Conservation (phyloP, 768 basidiomycete species). For the Pleurotus cornucopiae region DNA sequence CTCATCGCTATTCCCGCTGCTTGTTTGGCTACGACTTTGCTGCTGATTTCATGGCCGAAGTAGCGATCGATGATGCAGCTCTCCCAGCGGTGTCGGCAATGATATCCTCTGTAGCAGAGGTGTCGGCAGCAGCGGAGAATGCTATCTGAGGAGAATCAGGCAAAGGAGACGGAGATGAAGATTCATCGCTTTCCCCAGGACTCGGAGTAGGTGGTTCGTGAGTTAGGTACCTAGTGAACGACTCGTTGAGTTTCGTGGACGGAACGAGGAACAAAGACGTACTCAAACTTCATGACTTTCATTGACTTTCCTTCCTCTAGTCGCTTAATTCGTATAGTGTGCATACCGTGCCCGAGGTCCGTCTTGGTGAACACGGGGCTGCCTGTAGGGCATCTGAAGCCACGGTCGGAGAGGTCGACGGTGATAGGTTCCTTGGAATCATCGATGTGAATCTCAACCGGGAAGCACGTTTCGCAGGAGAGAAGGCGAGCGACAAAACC, state of each 20-base stretch:
- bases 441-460: neutral
- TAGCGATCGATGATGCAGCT: too few species aligned
- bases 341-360: neutral
- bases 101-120: neutral
- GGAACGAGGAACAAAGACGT: neutral
- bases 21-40: neutral
- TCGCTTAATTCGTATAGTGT: neutral
- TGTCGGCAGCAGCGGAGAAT: neutral
- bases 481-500: neutral
- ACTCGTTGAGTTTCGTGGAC: too few species aligned
- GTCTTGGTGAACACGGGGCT: neutral
- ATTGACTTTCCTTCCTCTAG: neutral
- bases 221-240: neutral
- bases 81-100: neutral
- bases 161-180: too few species aligned
- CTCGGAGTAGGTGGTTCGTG: neutral
- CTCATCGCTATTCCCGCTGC: neutral
- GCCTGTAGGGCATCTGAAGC: neutral
- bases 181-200: too few species aligned
- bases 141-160: neutral
- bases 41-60: neutral
- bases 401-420: neutral
- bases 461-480: neutral
- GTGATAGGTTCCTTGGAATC: neutral
- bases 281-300: conserved; percentile 4